Percentiles rank a stretch among this genome's conserved stretches.
Conservation (phyloP, 306 rosid species). For the Mucuna pruriens region DNA sequence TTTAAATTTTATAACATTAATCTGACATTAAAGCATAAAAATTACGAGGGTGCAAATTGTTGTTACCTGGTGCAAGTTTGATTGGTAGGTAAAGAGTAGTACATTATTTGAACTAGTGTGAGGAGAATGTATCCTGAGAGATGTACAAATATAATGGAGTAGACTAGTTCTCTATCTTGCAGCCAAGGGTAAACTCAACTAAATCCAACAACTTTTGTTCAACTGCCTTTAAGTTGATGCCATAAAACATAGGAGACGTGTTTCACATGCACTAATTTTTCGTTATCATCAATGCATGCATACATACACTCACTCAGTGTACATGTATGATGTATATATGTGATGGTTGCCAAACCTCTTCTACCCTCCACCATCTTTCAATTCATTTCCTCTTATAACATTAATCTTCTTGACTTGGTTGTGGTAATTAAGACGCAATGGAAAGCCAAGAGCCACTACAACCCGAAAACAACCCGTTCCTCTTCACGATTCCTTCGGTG, state of each 20-base stretch:
- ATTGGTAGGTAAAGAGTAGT: constrained; percentile 47
- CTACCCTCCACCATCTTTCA: constrained; percentile 59
- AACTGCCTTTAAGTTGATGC: constrained; percentile 45
- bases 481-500: constrained; percentile 40
- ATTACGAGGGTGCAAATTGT: not conserved
- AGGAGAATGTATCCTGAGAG: not conserved
- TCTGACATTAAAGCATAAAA: not conserved
- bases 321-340: not conserved
- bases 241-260: constrained; percentile 39
- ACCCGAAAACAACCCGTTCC: constrained; percentile 38
- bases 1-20: not conserved
- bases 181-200: constrained; percentile 48
- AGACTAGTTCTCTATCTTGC: constrained; percentile 34
- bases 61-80: not conserved
- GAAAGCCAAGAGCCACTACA: constrained; percentile 48
- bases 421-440: constrained; percentile 38
- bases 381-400: constrained; percentile 37
- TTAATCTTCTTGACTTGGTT: not conserved
- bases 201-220: constrained; percentile 57
- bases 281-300: constrained; percentile 45
- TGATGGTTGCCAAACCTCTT: constrained; percentile 62
- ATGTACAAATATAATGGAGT: not conserved
- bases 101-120: constrained; percentile 19
- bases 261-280: constrained; percentile 29
- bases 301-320: not conserved